Evolutionary conservation across 164 flowering plant genomes (phyloP), one percentile per base, ranked within the genome.

Genomic region (Umbilicus rupestris): DNA sequence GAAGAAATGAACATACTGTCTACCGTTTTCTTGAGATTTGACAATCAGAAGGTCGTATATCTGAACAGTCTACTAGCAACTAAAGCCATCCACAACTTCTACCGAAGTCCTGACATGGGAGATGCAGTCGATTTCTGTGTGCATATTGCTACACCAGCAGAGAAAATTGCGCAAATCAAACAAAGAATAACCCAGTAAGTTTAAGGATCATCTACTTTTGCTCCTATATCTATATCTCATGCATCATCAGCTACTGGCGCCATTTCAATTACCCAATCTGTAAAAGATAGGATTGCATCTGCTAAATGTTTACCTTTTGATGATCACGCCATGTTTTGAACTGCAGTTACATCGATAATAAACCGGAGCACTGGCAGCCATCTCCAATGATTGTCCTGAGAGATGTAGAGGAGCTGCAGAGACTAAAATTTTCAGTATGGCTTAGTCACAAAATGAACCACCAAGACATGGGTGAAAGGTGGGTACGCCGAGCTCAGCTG

Each of bases 1-100:
- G 94, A 88, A 73, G 94, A 86, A 73, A 88, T 88, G 90, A 88
- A 88, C 76, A 83, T 88, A 45, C 73, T 88, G 35, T 82, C 85
- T 0, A 88, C 94, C 0, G 73, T 88, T 1, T 86, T 88, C 65
- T 67, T 88, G 62, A 75, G 87, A 68, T 74, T 52, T 14, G 91
- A 88, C 73, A 83, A 83, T 69, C 74, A 66, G 75, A 86, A 82
- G 76, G 70, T 84, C 6, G 33, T 76, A 12, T 80, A 30, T 62
- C 86, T 85, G 7, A 88, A 88, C 68, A 72, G 73, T 11, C 66
- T 77, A 47, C 81, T 88, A 42, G 70, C 83, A 8, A 75, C 75
- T 2, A 81, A 71, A 50, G 69, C 84, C 7, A 86, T 88, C 64
- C 20, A 73, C 10, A 88, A 88, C 69, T 83, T 42, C 72, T 82